phyloP scores from a whole-genome alignment of 148 eudicot species.

The Diospyros kaki region DNA sequence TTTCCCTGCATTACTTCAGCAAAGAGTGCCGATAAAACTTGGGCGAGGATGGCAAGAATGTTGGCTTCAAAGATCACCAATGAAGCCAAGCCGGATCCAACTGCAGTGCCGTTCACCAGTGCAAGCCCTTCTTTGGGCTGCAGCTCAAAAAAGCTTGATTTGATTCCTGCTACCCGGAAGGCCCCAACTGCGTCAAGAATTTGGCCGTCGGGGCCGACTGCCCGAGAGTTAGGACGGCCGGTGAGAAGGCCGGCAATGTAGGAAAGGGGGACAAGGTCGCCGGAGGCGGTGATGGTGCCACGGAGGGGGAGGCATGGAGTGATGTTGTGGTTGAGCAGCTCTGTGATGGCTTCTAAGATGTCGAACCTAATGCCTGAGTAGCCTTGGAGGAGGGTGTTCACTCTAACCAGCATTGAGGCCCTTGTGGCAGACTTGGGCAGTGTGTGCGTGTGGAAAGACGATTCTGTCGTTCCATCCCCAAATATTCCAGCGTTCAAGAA shows the following conservation, averaged over 20 bases:
- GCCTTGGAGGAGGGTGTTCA: constrained; percentile 7
- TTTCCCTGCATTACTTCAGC: constrained; percentile 28
- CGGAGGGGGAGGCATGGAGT: constrained; percentile 24
- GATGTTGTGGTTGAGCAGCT: constrained; percentile 22
- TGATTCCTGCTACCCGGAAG: constrained; percentile 9
- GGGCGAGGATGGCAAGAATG: constrained; percentile 26
- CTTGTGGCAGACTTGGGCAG: neutral
- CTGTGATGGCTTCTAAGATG: constrained; percentile 2
- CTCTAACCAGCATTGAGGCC: constrained; percentile 1
- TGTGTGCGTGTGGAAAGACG: neutral
- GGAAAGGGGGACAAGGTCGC: constrained; percentile 22
- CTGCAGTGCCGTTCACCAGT: constrained; percentile 37
- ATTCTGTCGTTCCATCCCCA: neutral
- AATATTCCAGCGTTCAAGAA: constrained; percentile 10
- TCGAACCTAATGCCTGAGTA: constrained; percentile 18
- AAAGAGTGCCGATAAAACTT: constrained; percentile 31
- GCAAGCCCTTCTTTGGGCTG: constrained; percentile 46
- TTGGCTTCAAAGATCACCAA: constrained; percentile 36
- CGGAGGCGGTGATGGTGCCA: constrained; percentile 21
- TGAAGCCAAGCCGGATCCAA: constrained; percentile 39
- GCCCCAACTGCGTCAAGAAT: constrained; percentile 12
- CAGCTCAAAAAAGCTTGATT: constrained; percentile 24
- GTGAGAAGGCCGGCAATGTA: constrained; percentile 14
- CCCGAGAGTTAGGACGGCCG: constrained; percentile 19
- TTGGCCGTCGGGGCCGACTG: constrained; percentile 18